These are phyloP conservation scores for Wakefieldia striispora DNA, from an alignment of 768 basidiomycete genomes.

Conservation along the genomic window DNA sequence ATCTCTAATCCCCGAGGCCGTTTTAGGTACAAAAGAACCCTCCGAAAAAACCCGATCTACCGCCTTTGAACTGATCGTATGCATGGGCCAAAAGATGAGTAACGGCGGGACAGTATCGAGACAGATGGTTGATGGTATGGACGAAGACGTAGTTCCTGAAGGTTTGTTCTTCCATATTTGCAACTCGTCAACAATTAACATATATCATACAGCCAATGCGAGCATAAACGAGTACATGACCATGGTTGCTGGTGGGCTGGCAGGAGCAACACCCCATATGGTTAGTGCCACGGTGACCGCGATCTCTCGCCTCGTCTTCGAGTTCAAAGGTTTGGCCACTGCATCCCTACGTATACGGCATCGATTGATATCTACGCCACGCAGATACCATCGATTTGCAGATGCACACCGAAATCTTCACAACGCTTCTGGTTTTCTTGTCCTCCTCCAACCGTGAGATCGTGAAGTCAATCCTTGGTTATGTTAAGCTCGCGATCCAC, in stretches of 20 bases:
- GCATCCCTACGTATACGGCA: background rate
- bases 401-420: slow-evolving; percentile 82
- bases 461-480: slow-evolving; percentile 94
- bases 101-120: slow-evolving; percentile 81
- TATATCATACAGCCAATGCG: slow-evolving; percentile 51
- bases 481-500: slow-evolving; percentile 90
- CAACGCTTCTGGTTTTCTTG: slow-evolving; percentile 86
- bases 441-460: slow-evolving; percentile 96
- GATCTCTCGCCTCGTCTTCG: slow-evolving; percentile 90
- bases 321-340: slow-evolving; percentile 74
- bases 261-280: slow-evolving; percentile 94
- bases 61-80: slow-evolving; percentile 86
- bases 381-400: slow-evolving; percentile 64
- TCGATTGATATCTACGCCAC: slow-evolving; percentile 1
- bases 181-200: slow-evolving; percentile 4
- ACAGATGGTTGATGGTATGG: slow-evolving; percentile 78
- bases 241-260: slow-evolving; percentile 94
- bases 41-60: slow-evolving; percentile 88
- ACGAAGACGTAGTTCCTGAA: slow-evolving; percentile 57
- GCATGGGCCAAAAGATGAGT: slow-evolving; percentile 92
- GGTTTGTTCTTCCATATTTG: slow-evolving; percentile 23
- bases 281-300: slow-evolving; percentile 96
- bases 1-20: slow-evolving; percentile 87
- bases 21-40: slow-evolving; percentile 94
- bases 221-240: slow-evolving; percentile 91